Percentiles rank a stretch among this genome's conserved stretches.
Conservation (phyloP, 2,329 filamentous ascomycete genomes). For the Malbranchea cinnamomea region DNA sequence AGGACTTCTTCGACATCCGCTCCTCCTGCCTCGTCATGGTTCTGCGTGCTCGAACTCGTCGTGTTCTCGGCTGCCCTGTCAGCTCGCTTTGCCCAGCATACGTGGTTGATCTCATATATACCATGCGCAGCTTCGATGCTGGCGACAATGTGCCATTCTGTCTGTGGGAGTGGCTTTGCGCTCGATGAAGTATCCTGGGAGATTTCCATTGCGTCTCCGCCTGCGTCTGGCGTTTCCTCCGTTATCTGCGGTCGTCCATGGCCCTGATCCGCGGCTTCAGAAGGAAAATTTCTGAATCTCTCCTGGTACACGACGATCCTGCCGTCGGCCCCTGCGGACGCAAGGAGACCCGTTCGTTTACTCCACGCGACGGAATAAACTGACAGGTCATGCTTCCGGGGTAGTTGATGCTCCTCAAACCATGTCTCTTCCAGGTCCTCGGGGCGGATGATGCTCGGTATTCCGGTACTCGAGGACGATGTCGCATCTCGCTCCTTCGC, state of each 20-base stretch:
- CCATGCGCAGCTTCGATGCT: slow-evolving; percentile 65
- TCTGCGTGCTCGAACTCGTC: background rate
- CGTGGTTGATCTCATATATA: slow-evolving; percentile 87
- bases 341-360: slow-evolving; percentile 56
- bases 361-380: slow-evolving; percentile 84
- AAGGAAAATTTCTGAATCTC: slow-evolving; percentile 12
- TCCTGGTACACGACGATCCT: slow-evolving; percentile 67
- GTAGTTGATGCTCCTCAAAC: slow-evolving; percentile 62
- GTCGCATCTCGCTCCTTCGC: slow-evolving; percentile 30
- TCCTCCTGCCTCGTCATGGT: slow-evolving; percentile 6
- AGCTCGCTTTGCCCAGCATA: slow-evolving; percentile 69
- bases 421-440: slow-evolving; percentile 63
- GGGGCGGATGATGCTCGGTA: slow-evolving; percentile 82
- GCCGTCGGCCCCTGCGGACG: slow-evolving; percentile 82
- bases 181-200: background rate
- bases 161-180: slow-evolving; percentile 14
- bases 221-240: background rate
- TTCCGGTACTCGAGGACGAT: slow-evolving; percentile 30
- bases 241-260: slow-evolving; percentile 1
- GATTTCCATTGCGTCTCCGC: slow-evolving; percentile 1
- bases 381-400: slow-evolving; percentile 59
- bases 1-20: slow-evolving; percentile 64
- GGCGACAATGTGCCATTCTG: slow-evolving; percentile 57
- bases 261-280: slow-evolving; percentile 7
- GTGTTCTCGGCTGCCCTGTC: slow-evolving; percentile 34